phyloP scores from a whole-genome alignment of 805 yeast genomes.

The Lipomyces yamanashiensis region DNA sequence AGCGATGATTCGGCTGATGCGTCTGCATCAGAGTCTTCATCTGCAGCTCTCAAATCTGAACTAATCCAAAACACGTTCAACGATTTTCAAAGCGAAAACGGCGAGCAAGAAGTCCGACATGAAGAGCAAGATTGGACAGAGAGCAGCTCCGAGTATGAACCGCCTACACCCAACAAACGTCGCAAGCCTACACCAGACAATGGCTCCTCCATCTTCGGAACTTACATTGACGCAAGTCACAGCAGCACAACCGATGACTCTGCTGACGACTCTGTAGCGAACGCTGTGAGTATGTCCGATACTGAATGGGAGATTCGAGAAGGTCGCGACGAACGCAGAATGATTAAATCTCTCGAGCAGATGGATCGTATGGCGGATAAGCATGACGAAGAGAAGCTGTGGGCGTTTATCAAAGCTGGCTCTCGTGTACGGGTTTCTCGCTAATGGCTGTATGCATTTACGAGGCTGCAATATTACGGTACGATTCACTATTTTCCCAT shows the following conservation, averaged over 20 bases:
- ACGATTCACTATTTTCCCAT: background rate
- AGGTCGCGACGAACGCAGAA: background rate
- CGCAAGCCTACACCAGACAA: background rate
- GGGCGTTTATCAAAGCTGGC: slow-evolving; percentile 10
- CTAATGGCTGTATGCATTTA: background rate
- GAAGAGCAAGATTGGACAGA: slow-evolving; percentile 1
- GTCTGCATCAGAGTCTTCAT: too few species aligned
- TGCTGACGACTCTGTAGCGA: background rate
- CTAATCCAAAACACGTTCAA: background rate
- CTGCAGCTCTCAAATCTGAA: background rate
- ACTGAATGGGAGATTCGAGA: slow-evolving; percentile 19
- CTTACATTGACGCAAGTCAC: background rate
- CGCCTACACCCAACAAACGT: background rate
- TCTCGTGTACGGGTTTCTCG: background rate
- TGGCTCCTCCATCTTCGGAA: too few species aligned
- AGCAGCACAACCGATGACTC: slow-evolving; percentile 2
- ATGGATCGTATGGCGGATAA: slow-evolving; percentile 6
- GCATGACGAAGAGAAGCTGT: slow-evolving; percentile 10
- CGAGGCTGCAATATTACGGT: background rate
- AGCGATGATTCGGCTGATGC: too few species aligned
- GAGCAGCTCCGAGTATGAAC: background rate
- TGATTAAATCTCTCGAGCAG: slow-evolving; percentile 5
- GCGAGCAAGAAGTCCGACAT: background rate
- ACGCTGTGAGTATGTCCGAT: slow-evolving; percentile 5
- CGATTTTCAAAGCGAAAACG: background rate